Evolutionary conservation across 2,329 filamentous ascomycete genomes (phyloP), one percentile per base, ranked within the genome.

Genomic region (Cladobotryum mycophilum): DNA sequence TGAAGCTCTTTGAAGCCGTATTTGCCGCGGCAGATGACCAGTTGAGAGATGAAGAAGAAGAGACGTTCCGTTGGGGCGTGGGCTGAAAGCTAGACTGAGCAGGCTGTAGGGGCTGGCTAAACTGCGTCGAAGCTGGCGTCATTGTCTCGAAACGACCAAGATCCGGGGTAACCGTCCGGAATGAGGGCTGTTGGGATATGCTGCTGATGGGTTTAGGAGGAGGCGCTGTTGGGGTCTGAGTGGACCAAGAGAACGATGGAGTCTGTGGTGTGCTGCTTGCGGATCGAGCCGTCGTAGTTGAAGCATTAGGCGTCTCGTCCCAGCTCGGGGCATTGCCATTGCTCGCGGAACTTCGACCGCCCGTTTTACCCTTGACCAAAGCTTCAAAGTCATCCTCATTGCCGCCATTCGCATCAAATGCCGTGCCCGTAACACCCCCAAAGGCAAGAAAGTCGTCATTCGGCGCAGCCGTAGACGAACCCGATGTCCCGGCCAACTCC

Each of bases 331-430:
- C 63, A 55, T 78, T 73, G 30, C 35, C 20, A n/a, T 42, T 41
- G 60, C 73, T 67, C 1, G 73, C 64, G 36, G 69, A 70, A 12
- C 54, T 55, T 17, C 61, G 61, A 30, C 25, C 25, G 51, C 63
- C 67, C 25, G 62, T 58, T 17, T 67, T 69, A 8, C 92, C 92
- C 61, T 95, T 89, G 47, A 99, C 91, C 2, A 99, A 81, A 2
- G 81, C 81, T 65, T 96, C 91, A 62, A 97, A 99, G 62, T 95
- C 89, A 52, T 86, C 80, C 45, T 86, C 78, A 3, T 73, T 76
- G 4, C 77, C 74, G 8, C 78, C 75, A 45, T 76, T 78, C 3
- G 66, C 61, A 46, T 82, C 76, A 49, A 83, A 79, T 0, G 73
- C 70, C 2, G 78, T 80, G 22, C 83, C 83, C 4, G 81, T 84